Evolutionary conservation across 129 eudicot genomes (phyloP), one percentile per base, ranked within the genome.

Genomic region (Pittosporum tobira): DNA sequence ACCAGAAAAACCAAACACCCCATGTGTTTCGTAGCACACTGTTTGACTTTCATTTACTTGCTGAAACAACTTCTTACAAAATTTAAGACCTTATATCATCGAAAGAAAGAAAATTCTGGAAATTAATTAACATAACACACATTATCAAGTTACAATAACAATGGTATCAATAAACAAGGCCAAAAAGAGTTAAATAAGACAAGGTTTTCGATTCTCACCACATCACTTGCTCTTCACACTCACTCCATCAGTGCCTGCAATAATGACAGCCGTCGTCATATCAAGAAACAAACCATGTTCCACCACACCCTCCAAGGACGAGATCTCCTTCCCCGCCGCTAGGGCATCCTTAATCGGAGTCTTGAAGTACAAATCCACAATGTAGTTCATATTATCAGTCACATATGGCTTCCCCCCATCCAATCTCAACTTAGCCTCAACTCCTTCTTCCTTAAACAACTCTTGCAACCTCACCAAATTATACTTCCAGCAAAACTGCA

Each of bases 281-380:
- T 75, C 89, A 43, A 91, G 67, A 76, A 91, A 91, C 95, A 91
- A 74, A 20, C 98, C 98, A 71, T 91, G 98, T 56, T 91, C 98
- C 72, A 91, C 98, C 56, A 91, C 98, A 15, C 98, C 98, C 70
- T 86, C 95, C 44, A 91, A 64, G 14, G 78, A 28, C 8, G 84
- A 68, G 42, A 90, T 90, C 81, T 82, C 95, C 68, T 67, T 73
- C 29, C 98, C 95, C 0, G 98, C 98, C 0, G 84, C 80, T 34
- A 46, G 66, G 0, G 94, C 80, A 26, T 90, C 98, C 76, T 68
- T 83, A 18, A 90, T 90, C 21, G 95, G 94, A 37, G 86, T 90
- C 81, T 80, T 73, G 64, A 77, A 90, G 72, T 90, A 90, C 87
- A 90, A 77, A 69, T 90, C 98, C 54, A 90, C 94, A 53, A 90